Evolutionary conservation across 2,329 filamentous ascomycete genomes (phyloP).

Genomic region (Fusarium sp.): DNA sequence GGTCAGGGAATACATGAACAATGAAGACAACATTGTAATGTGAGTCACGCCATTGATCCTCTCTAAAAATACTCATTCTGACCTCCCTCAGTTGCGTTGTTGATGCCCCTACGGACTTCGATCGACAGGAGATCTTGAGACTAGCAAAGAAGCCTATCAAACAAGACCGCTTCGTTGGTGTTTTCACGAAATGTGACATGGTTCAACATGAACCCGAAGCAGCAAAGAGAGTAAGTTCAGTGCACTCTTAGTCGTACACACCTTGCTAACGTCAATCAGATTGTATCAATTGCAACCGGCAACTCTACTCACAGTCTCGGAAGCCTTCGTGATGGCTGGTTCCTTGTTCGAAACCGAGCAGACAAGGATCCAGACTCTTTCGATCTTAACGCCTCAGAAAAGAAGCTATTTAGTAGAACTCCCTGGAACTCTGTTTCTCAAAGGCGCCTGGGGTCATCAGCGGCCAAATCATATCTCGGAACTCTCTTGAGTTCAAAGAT

Average conservation of each 20-base stretch:
- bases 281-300: conserved; percentile 24
- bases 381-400: conserved; percentile 46
- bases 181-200: conserved; percentile 55
- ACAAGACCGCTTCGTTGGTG: conserved; percentile 49
- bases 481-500: conserved; percentile 51
- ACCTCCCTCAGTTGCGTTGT: conserved; percentile 47
- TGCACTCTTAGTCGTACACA: too few relatives aligned
- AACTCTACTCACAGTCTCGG: conserved; percentile 3
- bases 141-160: conserved; percentile 46
- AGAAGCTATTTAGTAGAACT: conserved; percentile 41
- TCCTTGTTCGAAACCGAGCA: conserved; percentile 52
- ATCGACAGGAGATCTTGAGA: conserved; percentile 47
- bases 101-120: conserved; percentile 48
- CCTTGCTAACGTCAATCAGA: conserved; percentile 7
- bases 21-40: conserved; percentile 53
- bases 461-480: conserved; percentile 47
- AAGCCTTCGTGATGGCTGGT: conserved; percentile 47
- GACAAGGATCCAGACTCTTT: conserved; percentile 37
- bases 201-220: conserved; percentile 19
- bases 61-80: background rate
- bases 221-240: conserved; percentile 9
- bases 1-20: conserved; percentile 52
- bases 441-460: conserved; percentile 44
- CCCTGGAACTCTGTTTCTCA: conserved; percentile 46
- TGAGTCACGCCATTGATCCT: conserved; percentile 24